Conservation (phyloP, 164 flowering plant species). For the Berberis thunbergii region DNA sequence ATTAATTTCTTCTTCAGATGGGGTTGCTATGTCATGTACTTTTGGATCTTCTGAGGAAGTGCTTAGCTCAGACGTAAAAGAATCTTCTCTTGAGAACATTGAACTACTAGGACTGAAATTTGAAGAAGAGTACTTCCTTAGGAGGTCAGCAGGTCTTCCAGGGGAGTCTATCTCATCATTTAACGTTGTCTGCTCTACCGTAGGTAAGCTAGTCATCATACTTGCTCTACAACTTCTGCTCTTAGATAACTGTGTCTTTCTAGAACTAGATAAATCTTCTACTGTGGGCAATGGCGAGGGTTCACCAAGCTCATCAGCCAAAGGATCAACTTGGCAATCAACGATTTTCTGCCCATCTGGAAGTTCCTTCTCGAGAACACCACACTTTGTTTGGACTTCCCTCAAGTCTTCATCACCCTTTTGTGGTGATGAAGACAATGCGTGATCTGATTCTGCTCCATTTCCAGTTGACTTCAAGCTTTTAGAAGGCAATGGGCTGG, state of each 20-base stretch:
- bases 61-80: constrained; percentile 25
- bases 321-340: constrained; percentile 18
- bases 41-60: constrained; percentile 14
- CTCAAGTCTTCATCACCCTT: constrained; percentile 15
- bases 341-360: constrained; percentile 33
- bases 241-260: constrained; percentile 23
- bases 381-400: constrained; percentile 6
- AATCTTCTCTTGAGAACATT: constrained; percentile 26
- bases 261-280: constrained; percentile 14
- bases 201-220: constrained; percentile 17
- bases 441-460: constrained; percentile 15
- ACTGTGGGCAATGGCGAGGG: background rate
- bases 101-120: constrained; percentile 15
- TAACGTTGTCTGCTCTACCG: constrained; percentile 12
- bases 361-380: constrained; percentile 29
- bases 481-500: no score
- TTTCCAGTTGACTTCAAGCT: constrained; percentile 8
- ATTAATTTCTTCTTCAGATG: constrained; percentile 60
- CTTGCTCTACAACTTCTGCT: constrained; percentile 58
- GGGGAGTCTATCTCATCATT: constrained; percentile 25
- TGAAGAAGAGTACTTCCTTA: constrained; percentile 17
- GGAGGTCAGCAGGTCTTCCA: constrained; percentile 28
- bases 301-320: background rate
- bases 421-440: constrained; percentile 8
- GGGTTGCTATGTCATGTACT: constrained; percentile 10